Evolutionary conservation across 2,329 filamentous ascomycete species (phyloP).

Genomic region (Claviceps arundinis): DNA sequence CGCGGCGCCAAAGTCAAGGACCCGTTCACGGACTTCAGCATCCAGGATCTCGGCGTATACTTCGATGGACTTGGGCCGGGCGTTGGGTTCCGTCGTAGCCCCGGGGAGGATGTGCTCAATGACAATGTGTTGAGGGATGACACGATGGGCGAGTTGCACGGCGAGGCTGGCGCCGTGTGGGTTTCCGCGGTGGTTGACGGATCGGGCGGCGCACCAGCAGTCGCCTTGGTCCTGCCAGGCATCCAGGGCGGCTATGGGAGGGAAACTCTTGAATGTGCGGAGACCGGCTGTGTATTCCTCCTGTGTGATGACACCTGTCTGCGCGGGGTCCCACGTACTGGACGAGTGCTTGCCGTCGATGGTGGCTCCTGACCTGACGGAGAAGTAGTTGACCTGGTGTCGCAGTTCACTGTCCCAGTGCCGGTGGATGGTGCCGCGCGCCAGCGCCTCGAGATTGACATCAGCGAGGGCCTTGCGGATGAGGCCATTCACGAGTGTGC

Average conservation of each 20-base stretch:
- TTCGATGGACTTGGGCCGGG: slow-evolving; percentile 56
- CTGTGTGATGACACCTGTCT: slow-evolving; percentile 6
- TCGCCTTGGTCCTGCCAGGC: slow-evolving; percentile 70
- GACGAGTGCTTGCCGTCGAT: slow-evolving; percentile 51
- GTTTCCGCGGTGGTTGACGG: slow-evolving; percentile 24
- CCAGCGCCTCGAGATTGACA: slow-evolving; percentile 32
- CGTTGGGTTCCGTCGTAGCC: slow-evolving; percentile 46
- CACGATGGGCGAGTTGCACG: slow-evolving; percentile 42
- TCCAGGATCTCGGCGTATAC: slow-evolving; percentile 51
- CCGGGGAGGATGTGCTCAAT: slow-evolving; percentile 56
- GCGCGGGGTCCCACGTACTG: slow-evolving; percentile 31
- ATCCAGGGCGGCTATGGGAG: slow-evolving; percentile 42
- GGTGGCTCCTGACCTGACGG: slow-evolving; percentile 47
- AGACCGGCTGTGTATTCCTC: slow-evolving; percentile 10
- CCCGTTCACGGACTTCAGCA: slow-evolving; percentile 22
- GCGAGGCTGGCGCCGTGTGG: slow-evolving; percentile 50
- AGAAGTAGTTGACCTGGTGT: slow-evolving; percentile 62
- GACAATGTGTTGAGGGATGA: slow-evolving; percentile 56
- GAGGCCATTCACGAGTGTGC: slow-evolving; percentile 25
- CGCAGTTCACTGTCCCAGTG: slow-evolving; percentile 31
- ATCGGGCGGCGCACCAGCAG: slow-evolving; percentile 64
- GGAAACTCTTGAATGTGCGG: slow-evolving; percentile 9
- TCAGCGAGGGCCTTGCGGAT: slow-evolving; percentile 31
- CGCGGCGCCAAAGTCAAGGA: slow-evolving; percentile 28
- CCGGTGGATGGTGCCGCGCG: slow-evolving; percentile 31